A percentile compares a stretch with the other conserved stretches of the same genome.
phyloP scores from a whole-genome alignment of 2,329 filamentous ascomycete species.

The Pseudogymnoascus sp. region DNA sequence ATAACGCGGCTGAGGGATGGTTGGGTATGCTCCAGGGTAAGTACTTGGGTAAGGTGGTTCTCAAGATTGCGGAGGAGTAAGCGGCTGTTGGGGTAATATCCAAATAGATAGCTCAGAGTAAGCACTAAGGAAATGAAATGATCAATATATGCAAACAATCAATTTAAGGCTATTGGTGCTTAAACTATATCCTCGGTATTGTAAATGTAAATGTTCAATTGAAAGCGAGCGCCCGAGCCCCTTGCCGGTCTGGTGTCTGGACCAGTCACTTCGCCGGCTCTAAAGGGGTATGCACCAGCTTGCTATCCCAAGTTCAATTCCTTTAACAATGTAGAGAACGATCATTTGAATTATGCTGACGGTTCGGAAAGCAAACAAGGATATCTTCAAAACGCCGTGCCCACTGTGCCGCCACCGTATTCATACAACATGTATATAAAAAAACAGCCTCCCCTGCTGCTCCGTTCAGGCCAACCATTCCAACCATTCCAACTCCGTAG shows the following conservation, averaged over 20 bases:
- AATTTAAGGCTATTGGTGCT: neutral
- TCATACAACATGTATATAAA: neutral
- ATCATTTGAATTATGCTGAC: neutral
- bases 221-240: neutral
- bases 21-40: conserved; percentile 60
- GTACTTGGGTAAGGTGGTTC: conserved; percentile 67
- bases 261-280: neutral
- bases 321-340: neutral
- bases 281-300: neutral
- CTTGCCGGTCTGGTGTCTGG: neutral
- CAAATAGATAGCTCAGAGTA: neutral
- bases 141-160: neutral
- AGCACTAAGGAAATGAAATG: neutral
- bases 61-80: conserved; percentile 44
- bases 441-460: neutral
- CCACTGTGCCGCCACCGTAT: neutral
- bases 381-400: conserved; percentile 4
- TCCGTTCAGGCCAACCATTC: neutral
- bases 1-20: conserved; percentile 57
- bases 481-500: neutral
- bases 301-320: neutral
- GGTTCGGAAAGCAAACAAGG: neutral
- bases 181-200: conserved; percentile 2
- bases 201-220: neutral
- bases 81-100: neutral